Evolutionary conservation across 139 green algal species (phyloP).

Genomic region (Ettlia oleoabundans): DNA sequence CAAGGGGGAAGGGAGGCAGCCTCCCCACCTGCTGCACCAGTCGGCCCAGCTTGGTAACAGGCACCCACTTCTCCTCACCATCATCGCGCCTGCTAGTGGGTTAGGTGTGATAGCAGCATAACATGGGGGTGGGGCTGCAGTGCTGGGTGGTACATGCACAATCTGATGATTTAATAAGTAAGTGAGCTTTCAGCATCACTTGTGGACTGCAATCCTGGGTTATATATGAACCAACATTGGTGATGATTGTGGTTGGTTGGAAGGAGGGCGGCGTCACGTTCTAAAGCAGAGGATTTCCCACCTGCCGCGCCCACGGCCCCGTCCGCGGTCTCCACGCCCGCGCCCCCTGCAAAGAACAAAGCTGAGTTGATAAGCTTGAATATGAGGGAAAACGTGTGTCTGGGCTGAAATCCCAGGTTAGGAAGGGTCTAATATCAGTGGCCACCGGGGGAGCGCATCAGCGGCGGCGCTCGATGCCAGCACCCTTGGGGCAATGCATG

Average conservation of each 20-base stretch:
- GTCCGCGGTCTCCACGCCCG: slow-evolving; percentile 2
- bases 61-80: slow-evolving; percentile 95
- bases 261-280: no score
- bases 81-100: slow-evolving; percentile 81
- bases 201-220: neutral
- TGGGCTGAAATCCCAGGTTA: neutral
- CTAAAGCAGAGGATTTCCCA: no score
- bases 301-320: slow-evolving; percentile 48
- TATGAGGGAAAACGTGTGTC: neutral
- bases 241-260: no score
- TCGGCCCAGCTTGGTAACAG: slow-evolving; percentile 97
- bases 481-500: no score
- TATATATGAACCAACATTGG: no score
- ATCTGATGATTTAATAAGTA: no score
- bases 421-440: neutral
- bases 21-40: slow-evolving; percentile 94
- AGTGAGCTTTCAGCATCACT: no score
- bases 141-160: no score
- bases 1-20: no score
- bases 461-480: no score
- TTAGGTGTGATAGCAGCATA: slow-evolving; percentile 45
- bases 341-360: neutral
- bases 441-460: no score
- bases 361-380: no score
- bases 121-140: neutral